These are phyloP conservation scores for Tetragonia tetragonoides DNA, from an alignment of 148 eudicot genomes.

Conservation along the genomic window DNA sequence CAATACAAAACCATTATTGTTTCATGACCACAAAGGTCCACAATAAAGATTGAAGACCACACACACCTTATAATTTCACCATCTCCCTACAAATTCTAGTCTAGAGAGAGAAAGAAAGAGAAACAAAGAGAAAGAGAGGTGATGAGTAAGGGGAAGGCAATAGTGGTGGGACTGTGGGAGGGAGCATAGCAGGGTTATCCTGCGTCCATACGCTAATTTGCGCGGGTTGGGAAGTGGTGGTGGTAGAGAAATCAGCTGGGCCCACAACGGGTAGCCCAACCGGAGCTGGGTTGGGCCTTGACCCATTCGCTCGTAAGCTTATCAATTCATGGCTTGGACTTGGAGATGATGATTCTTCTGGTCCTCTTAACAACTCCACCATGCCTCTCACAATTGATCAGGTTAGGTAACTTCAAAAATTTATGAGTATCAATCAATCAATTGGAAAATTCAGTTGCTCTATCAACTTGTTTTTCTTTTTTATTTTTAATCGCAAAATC, in stretches of 20 bases:
- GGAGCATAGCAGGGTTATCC: constrained; percentile 74
- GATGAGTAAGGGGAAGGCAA: constrained; percentile 39
- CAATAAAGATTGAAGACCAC: no score
- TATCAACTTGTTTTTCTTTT: no score
- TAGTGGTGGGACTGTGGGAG: constrained; percentile 88
- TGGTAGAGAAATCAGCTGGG: constrained; percentile 58
- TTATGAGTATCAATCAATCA: no score
- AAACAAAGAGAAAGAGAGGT: background rate
- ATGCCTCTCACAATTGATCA: constrained; percentile 62
- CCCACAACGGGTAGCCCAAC: constrained; percentile 64
- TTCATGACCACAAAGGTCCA: background rate
- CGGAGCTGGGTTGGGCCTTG: constrained; percentile 84
- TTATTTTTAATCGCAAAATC: no score
- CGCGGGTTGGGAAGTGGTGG: constrained; percentile 78
- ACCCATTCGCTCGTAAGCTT: constrained; percentile 42
- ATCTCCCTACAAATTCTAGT: background rate
- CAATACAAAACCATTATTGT: no score
- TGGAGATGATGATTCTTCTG: background rate
- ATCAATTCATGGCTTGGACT: constrained; percentile 49
- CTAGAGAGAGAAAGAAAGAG: background rate
- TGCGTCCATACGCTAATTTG: constrained; percentile 60
- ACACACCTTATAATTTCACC: no score
- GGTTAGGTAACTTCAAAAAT: constrained; percentile 20
- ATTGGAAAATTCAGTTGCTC: no score
- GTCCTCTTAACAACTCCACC: constrained; percentile 35